Base-by-base conservation (phyloP, 805 yeast species). In the Dipodascopsis tothii region DNA sequence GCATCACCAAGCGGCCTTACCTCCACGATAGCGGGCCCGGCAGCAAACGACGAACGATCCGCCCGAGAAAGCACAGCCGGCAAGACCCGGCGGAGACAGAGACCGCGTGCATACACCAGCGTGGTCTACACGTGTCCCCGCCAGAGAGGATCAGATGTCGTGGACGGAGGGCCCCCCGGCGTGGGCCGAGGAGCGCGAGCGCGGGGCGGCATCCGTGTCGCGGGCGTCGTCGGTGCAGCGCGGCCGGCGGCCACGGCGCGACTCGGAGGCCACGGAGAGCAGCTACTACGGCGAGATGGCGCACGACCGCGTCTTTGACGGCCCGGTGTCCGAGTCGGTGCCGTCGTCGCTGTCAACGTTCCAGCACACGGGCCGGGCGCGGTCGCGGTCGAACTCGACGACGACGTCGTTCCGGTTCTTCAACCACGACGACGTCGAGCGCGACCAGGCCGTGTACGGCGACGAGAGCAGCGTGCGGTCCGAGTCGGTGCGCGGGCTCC, bases 361-460 rank as follows among this genome's bases (percentile, higher is more conserved):
- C 33, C 43, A 43, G 14, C 59, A 54, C 37, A 42, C 45, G n/a
- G 25, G 44, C 20, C 35, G 33, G 21, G 39, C 35, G 9, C 45
- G 53, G 32, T 49, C 53, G 9, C 25, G 37, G 21, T 49, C 53
- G 16, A 30, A 30, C 34, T 49, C 48, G 3, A 45, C 51, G 14
- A 41, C 43, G 9, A 45, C 46, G 4, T 69, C 79, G 43, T 90
- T 92, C 66, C 74, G 78, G 48, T 90, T 88, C 60, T 90, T 90
- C 63, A 78, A 90, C 7, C 70, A 81, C 3, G 85, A 83, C 44
- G 92, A 86, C 53, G 80, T 90, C 37, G 88, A 82, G 56, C 70
- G 73, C 40, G 96, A 97, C 3, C 61, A 61, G 28, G 64, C 62
- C 21, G 60, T 62, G 23, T 62, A 67, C 37, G 67, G 63, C 18